Percentiles rank a stretch among this genome's conserved stretches.
Conservation (phyloP, 2,329 filamentous ascomycete species). For the Colletotrichum navitas region DNA sequence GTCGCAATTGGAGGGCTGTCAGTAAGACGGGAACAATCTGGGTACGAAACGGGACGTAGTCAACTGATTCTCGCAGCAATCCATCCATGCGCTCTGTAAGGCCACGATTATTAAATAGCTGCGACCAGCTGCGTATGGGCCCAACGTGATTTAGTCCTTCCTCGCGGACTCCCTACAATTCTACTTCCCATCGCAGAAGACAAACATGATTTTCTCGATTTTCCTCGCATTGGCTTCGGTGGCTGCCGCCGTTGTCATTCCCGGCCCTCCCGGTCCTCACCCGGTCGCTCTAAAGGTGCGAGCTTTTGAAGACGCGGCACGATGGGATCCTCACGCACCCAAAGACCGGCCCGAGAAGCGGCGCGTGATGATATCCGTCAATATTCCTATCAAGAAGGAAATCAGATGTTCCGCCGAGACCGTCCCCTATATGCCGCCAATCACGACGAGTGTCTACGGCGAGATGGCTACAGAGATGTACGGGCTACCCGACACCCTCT, state of each 20-base stretch:
- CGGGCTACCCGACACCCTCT: background rate
- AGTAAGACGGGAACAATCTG: background rate
- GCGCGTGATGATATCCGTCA: background rate
- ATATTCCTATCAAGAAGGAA: background rate
- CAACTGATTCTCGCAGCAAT: background rate
- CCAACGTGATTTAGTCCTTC: background rate
- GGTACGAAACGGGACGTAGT: background rate
- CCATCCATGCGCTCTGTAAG: background rate
- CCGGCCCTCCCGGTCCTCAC: constrained; percentile 6
- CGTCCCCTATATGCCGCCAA: constrained; percentile 8
- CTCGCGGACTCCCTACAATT: background rate
- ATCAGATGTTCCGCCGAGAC: background rate
- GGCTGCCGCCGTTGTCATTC: background rate
- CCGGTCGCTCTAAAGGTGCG: constrained; percentile 1
- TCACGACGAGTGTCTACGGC: background rate
- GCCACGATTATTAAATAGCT: background rate
- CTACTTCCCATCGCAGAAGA: too few species aligned
- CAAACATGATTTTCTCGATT: background rate
- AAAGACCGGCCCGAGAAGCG: constrained; percentile 11
- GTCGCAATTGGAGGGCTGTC: background rate
- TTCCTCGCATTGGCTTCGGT: background rate
- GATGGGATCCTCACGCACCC: constrained; percentile 13
- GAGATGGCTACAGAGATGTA: background rate
- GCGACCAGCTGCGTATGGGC: background rate
- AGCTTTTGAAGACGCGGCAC: constrained; percentile 7